Evolutionary conservation across 2,329 filamentous ascomycete genomes (phyloP), one percentile per base, ranked within the genome.

Genomic region (Aspergillus persii): DNA sequence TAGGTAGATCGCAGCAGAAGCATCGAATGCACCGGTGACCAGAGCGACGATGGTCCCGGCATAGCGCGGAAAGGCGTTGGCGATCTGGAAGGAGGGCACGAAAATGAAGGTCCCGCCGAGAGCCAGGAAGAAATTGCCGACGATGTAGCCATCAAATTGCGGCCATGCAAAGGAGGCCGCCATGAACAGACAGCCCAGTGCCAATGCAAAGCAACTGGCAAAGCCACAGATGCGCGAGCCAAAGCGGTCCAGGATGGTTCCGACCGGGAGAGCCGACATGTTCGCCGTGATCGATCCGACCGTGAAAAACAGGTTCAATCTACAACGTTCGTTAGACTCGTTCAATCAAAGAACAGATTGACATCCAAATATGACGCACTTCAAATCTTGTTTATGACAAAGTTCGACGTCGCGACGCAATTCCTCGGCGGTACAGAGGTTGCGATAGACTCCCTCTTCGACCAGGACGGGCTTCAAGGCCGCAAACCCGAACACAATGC

Each of bases 301-400:
- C 8, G 91, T 95, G 80, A 96, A 96, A 89, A 96, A 96, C 68
- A 96, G 79, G 71, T 96, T 96, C 59, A 96, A 82, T 63, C 77
- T 78, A 23, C 18, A 57, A 39, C 15, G n/a, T 26, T 9, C 47
- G 27, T 54, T 26, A n/a, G 31, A 44, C 4, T n/a, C 27, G n/a
- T 41, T 15, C 12, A n/a, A 15, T 41, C 7, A 9, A 15, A 11
- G 27, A 15, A 82, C 78, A 36, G 74, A n/a, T 50, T 27, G 50
- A 11, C 23, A 31, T 31, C 30, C 30, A 48, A 12, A 23, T 23
- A 23, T 23, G 3, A 65, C 67, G 15, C 69, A 81, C 78, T 80
- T 72, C 56, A 86, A 71, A 65, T 85, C 84, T 67, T 88, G 86
- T 60, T 80, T 79, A 61, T 82, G 84, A 69, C 86, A 88, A 15